phyloP scores from a whole-genome alignment of 257 asterid species.

The Plectranthus barbatus region DNA sequence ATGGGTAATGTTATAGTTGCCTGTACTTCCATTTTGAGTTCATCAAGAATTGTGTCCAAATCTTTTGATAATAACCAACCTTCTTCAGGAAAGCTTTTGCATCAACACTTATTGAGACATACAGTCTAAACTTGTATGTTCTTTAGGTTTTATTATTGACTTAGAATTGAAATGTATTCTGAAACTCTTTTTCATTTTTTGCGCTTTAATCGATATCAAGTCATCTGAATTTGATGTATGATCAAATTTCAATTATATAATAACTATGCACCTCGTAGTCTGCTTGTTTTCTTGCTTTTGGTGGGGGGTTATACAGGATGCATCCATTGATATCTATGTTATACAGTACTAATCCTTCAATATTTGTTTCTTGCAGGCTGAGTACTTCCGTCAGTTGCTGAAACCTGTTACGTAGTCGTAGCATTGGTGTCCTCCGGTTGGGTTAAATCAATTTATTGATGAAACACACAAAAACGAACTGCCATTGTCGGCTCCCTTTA shows the following conservation, averaged over 20 bases:
- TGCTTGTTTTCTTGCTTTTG: neutral
- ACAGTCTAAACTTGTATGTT: too few relatives aligned
- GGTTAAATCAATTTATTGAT: slow-evolving; percentile 3
- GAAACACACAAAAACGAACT: slow-evolving; percentile 3
- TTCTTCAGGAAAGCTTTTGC: too few relatives aligned
- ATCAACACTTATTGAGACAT: too few relatives aligned
- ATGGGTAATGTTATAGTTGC: too few relatives aligned
- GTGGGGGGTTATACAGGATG: neutral
- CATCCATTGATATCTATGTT: neutral
- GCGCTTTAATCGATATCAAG: too few relatives aligned
- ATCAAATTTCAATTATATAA: neutral
- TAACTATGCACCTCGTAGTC: neutral
- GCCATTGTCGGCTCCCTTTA: neutral
- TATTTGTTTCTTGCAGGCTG: slow-evolving; percentile 53
- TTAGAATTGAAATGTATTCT: too few relatives aligned
- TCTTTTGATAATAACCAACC: too few relatives aligned
- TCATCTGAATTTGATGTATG: too few relatives aligned
- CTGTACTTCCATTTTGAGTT: too few relatives aligned
- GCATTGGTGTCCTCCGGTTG: slow-evolving; percentile 10
- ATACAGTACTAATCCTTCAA: neutral
- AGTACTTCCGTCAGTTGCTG: slow-evolving; percentile 90
- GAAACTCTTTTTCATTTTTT: too few relatives aligned
- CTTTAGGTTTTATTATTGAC: too few relatives aligned
- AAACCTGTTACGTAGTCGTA: slow-evolving; percentile 83
- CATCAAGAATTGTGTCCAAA: too few relatives aligned